These are phyloP conservation scores for Fusarium sp. DNA, from an alignment of 2,329 filamentous ascomycete species.

Conservation along the genomic window DNA sequence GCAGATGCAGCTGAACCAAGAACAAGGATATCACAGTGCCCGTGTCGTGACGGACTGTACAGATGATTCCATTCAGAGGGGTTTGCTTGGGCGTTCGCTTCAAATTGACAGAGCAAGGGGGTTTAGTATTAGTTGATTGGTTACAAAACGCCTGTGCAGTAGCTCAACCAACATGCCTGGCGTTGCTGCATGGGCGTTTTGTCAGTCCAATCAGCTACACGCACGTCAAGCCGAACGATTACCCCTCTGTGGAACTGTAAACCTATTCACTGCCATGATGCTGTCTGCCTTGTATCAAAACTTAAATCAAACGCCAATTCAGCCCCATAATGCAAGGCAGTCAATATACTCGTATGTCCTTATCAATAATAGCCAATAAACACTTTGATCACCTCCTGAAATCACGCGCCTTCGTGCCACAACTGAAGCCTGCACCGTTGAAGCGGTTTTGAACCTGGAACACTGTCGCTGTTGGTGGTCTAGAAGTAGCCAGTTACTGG, in stretches of 20 bases:
- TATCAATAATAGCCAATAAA: background rate
- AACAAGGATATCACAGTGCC: background rate
- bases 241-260: background rate
- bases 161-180: background rate
- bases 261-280: background rate
- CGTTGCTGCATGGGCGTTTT: background rate
- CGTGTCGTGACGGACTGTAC: background rate
- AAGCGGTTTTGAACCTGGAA: background rate
- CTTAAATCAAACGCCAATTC: too few species aligned
- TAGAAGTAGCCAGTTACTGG: background rate
- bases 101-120: background rate
- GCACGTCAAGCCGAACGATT: background rate
- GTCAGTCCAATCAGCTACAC: background rate
- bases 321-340: background rate
- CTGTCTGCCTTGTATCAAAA: background rate
- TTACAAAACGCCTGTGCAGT: background rate
- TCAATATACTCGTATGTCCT: background rate
- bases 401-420: background rate
- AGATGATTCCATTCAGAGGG: background rate
- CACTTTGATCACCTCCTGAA: background rate
- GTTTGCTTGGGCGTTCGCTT: background rate
- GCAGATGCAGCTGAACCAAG: background rate
- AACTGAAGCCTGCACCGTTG: background rate
- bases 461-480: too few species aligned
- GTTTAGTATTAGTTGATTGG: background rate